Conservation (phyloP, 768 basidiomycete genomes). For the Hericium erinaceus region DNA sequence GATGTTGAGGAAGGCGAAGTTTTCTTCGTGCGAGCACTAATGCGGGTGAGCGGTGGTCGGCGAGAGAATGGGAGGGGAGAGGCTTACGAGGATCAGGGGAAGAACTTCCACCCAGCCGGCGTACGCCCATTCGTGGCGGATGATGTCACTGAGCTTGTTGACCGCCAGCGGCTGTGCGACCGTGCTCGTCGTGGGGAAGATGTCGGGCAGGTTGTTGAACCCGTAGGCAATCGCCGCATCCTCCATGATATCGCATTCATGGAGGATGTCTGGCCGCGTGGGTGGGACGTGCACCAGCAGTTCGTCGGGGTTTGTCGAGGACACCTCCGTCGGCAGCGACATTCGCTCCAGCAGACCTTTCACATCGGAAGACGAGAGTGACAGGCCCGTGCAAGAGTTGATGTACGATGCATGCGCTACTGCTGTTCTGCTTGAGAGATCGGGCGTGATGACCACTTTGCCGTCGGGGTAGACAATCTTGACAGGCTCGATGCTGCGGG, state of each 20-base stretch:
- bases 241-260: conserved; percentile 98
- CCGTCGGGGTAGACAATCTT: conserved; percentile 77
- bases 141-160: conserved; percentile 81
- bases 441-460: conserved; percentile 64
- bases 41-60: neutral
- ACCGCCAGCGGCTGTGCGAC: conserved; percentile 88
- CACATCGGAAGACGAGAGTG: conserved; percentile 55
- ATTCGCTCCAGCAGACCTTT: conserved; percentile 72
- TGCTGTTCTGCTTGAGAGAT: conserved; percentile 64
- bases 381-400: conserved; percentile 90
- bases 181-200: conserved; percentile 89
- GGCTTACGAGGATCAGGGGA: conserved; percentile 81
- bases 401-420: conserved; percentile 82
- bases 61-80: neutral
- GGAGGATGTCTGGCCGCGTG: conserved; percentile 97
- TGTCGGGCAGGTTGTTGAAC: conserved; percentile 90
- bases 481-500: conserved; percentile 82
- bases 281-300: conserved; percentile 74
- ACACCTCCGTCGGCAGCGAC: conserved; percentile 56
- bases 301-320: conserved; percentile 49
- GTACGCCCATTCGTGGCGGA: conserved; percentile 85
- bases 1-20: conserved; percentile 89
- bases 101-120: conserved; percentile 96
- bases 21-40: conserved; percentile 97
- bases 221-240: conserved; percentile 97